Conservation (phyloP, 805 yeast genomes). For the Candida verbasci region DNA sequence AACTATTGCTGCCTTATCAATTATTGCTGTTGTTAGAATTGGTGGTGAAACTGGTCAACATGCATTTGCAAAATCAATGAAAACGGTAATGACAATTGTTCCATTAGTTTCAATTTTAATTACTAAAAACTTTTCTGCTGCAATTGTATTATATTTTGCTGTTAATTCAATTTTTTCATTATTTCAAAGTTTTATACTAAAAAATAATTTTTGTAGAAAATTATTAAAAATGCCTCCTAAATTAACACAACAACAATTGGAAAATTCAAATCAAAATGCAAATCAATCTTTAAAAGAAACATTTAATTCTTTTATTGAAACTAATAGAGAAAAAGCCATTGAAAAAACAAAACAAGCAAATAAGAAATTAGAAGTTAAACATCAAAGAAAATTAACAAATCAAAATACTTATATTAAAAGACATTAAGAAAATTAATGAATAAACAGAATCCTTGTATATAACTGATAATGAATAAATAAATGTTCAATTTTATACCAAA, state of each 20-base stretch:
- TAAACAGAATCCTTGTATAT: not conserved
- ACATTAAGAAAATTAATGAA: too few species aligned
- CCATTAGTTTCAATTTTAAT: slow-evolving; percentile 85
- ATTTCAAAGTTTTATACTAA: slow-evolving; percentile 64
- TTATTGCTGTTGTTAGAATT: slow-evolving; percentile 66
- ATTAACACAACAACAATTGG: slow-evolving; percentile 38
- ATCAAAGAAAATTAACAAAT: slow-evolving; percentile 27
- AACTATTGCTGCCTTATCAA: slow-evolving; percentile 70
- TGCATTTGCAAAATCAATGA: slow-evolving; percentile 51
- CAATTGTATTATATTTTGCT: slow-evolving; percentile 80
- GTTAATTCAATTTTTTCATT: slow-evolving; percentile 75
- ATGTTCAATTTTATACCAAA: too few species aligned
- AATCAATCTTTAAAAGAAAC: slow-evolving; percentile 31
- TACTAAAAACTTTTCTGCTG: slow-evolving; percentile 82
- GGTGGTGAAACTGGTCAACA: slow-evolving; percentile 93
- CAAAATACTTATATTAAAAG: slow-evolving; percentile 36
- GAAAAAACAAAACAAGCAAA: slow-evolving; percentile 31
- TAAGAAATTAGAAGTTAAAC: slow-evolving; percentile 33
- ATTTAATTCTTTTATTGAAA: slow-evolving; percentile 30
- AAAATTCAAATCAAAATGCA: slow-evolving; percentile 21
- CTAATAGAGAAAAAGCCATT: slow-evolving; percentile 27
- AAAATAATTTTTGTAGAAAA: slow-evolving; percentile 55
- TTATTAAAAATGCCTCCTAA: slow-evolving; percentile 56
- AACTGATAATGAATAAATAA: not conserved
- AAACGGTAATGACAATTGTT: slow-evolving; percentile 62